These are phyloP conservation scores for Phytophthora ohioensis DNA, from an alignment of 352 stramenopile genomes.

Conservation along the genomic window DNA sequence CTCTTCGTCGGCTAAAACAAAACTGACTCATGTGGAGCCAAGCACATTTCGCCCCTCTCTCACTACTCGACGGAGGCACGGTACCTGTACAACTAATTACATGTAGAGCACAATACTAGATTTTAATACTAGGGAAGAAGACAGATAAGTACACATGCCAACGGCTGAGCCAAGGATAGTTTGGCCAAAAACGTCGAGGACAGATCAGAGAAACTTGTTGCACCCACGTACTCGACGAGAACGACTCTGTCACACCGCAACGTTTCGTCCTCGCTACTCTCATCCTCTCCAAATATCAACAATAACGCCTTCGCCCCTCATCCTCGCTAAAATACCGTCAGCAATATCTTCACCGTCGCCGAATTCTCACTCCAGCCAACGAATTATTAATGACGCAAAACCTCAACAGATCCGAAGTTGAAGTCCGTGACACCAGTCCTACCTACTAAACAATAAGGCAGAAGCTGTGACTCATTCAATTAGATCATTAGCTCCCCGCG, in stretches of 20 bases:
- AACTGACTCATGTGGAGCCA: neutral
- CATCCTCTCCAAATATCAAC: neutral
- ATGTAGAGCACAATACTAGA: too few species aligned
- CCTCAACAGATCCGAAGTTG: too few species aligned
- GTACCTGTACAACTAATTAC: too few species aligned
- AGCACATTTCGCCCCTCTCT: too few species aligned
- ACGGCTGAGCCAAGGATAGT: too few species aligned
- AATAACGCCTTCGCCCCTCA: slow-evolving; percentile 1
- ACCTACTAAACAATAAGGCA: neutral
- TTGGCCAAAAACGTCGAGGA: too few species aligned
- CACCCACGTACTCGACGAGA: neutral
- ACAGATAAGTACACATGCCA: neutral
- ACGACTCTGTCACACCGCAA: too few species aligned
- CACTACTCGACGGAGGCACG: too few species aligned
- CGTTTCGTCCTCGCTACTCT: too few species aligned
- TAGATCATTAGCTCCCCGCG: slow-evolving; percentile 2
- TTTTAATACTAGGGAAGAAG: too few species aligned
- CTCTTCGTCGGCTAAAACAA: neutral
- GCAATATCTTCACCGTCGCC: neutral
- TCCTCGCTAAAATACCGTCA: neutral
- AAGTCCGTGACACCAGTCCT: neutral
- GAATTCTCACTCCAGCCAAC: neutral
- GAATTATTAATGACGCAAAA: neutral
- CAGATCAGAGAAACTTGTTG: neutral
- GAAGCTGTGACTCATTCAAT: slow-evolving; percentile 9